These are phyloP conservation scores for Kwoniella sp. DNA, from an alignment of 768 basidiomycete species.

Conservation along the genomic window DNA sequence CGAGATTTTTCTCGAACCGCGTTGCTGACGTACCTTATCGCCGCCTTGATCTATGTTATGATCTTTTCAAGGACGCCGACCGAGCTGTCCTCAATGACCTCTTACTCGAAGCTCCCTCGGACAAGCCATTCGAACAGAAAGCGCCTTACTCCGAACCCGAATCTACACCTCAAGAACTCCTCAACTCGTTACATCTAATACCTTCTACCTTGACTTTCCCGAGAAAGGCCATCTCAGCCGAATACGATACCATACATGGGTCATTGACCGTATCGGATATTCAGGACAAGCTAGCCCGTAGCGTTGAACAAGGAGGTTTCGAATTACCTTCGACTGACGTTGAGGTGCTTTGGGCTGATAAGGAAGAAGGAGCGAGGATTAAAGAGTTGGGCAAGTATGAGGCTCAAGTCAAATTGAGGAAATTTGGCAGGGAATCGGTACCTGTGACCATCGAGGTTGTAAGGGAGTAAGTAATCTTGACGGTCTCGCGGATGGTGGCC, in stretches of 20 bases:
- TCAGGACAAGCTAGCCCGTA: conserved; percentile 12
- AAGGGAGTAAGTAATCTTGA: not conserved
- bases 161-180: conserved; percentile 16
- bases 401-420: conserved; percentile 23
- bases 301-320: conserved; percentile 13
- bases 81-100: not conserved
- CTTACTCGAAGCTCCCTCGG: conserved; percentile 15
- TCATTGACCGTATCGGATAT: conserved; percentile 11
- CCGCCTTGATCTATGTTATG: too few relatives aligned
- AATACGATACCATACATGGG: conserved; percentile 12
- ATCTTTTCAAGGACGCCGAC: conserved; percentile 18
- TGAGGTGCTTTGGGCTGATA: conserved; percentile 18
- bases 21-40: too few relatives aligned
- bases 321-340: conserved; percentile 10
- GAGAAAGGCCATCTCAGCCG: not conserved
- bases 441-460: conserved; percentile 28
- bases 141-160: not conserved
- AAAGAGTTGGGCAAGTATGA: conserved; percentile 33
- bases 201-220: conserved; percentile 28
- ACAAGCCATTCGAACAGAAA: not conserved
- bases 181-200: conserved; percentile 24
- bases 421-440: conserved; percentile 23
- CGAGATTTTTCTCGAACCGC: too few relatives aligned
- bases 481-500: not conserved
- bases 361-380: conserved; percentile 29